Evolutionary conservation across 164 flowering plant genomes (phyloP).

Genomic region (Chimonanthus salicifolius): DNA sequence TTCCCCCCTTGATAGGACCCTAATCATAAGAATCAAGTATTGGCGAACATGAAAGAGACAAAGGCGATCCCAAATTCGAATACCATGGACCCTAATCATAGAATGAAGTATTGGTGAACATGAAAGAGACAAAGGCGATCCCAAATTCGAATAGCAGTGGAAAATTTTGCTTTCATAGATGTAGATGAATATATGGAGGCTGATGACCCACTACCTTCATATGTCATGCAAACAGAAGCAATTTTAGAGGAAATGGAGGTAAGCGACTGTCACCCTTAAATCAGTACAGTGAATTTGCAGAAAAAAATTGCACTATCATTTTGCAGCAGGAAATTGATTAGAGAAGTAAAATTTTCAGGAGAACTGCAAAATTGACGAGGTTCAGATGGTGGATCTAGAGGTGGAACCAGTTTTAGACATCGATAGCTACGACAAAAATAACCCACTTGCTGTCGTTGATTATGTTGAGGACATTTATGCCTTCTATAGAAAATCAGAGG

Average conservation of each 20-base stretch:
- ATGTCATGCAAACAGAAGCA: constrained; percentile 67
- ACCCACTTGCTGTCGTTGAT: constrained; percentile 76
- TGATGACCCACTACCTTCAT: constrained; percentile 48
- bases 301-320: neutral
- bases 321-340: neutral
- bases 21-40: neutral
- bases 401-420: constrained; percentile 54
- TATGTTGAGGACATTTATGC: constrained; percentile 71
- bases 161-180: constrained; percentile 43
- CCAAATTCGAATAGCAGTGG: constrained; percentile 18
- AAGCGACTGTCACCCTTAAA: neutral
- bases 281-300: neutral
- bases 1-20: neutral
- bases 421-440: constrained; percentile 51
- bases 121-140: constrained; percentile 15
- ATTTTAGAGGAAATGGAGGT: constrained; percentile 80
- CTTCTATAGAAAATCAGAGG: constrained; percentile 63
- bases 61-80: constrained; percentile 18
- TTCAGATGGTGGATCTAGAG: constrained; percentile 72
- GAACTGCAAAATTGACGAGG: constrained; percentile 34
- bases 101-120: neutral
- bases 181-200: constrained; percentile 30
- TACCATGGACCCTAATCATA: constrained; percentile 15
- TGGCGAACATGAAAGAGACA: constrained; percentile 6
- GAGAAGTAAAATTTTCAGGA: constrained; percentile 4